These are phyloP conservation scores for Peniophora sp. DNA, from an alignment of 1,284 basidiomycete genomes.

Conservation along the genomic window DNA sequence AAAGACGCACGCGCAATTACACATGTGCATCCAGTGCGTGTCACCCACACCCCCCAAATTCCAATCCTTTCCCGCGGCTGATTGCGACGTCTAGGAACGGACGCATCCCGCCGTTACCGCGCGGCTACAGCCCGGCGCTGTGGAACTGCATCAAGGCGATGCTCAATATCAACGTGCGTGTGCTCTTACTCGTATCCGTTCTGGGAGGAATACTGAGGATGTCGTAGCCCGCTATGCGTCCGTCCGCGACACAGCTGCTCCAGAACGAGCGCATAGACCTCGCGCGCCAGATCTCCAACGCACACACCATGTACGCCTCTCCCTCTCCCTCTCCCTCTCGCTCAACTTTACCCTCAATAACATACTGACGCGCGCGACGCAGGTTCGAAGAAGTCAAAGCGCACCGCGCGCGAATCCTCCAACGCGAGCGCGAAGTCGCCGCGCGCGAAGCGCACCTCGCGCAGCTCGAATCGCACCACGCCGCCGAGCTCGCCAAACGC, in stretches of 20 bases:
- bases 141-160: conserved; percentile 76
- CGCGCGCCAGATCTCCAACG: conserved; percentile 67
- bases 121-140: conserved; percentile 70
- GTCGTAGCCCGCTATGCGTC: conserved; percentile 70
- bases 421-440: conserved; percentile 59
- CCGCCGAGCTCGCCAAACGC: conserved; percentile 40
- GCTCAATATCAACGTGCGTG: conserved; percentile 75
- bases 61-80: no score
- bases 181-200: neutral
- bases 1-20: conserved; percentile 79
- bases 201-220: neutral
- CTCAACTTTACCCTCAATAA: no score
- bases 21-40: conserved; percentile 67
- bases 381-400: conserved; percentile 57
- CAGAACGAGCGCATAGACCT: conserved; percentile 71
- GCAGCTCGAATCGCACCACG: conserved; percentile 47
- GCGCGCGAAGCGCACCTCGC: conserved; percentile 47
- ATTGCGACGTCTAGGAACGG: conserved; percentile 47
- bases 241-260: conserved; percentile 71
- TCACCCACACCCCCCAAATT: neutral
- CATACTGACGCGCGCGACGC: no score
- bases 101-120: conserved; percentile 79
- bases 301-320: conserved; percentile 65
- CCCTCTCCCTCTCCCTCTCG: no score
- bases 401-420: conserved; percentile 44